Evolutionary conservation across 768 basidiomycete genomes (phyloP).

Genomic region (Gelatoporia subvermispora): DNA sequence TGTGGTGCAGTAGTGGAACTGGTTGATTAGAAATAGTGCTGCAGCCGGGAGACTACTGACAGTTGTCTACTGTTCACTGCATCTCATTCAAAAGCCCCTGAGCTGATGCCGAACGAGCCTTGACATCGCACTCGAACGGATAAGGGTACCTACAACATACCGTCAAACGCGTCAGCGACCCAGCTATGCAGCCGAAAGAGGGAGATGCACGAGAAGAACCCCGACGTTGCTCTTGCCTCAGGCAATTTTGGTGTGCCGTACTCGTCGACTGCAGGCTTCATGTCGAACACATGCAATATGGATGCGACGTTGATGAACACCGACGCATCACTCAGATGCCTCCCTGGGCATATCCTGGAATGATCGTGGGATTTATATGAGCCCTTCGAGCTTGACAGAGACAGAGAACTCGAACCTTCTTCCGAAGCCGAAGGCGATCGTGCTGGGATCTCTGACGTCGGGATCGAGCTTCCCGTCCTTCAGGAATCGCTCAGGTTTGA

Average conservation of each 20-base stretch:
- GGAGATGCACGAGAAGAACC: slow-evolving; percentile 10
- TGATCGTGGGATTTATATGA: neutral
- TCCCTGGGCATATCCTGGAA: slow-evolving; percentile 7
- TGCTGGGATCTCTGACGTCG: neutral
- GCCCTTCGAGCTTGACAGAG: too few species aligned
- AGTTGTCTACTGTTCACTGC: too few species aligned
- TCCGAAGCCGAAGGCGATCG: slow-evolving; percentile 7
- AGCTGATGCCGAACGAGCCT: slow-evolving; percentile 14
- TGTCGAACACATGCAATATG: slow-evolving; percentile 6
- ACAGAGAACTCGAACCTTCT: neutral
- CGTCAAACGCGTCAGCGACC: neutral
- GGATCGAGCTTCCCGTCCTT: slow-evolving; percentile 1
- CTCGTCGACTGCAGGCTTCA: slow-evolving; percentile 2
- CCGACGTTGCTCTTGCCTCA: slow-evolving; percentile 12
- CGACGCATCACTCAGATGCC: neutral
- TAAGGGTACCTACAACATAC: slow-evolving; percentile 6
- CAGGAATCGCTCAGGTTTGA: slow-evolving; percentile 10
- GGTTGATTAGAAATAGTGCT: too few species aligned
- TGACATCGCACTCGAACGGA: slow-evolving; percentile 11
- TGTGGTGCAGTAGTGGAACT: too few species aligned
- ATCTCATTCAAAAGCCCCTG: too few species aligned
- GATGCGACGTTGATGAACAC: slow-evolving; percentile 9
- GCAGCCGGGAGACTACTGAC: too few species aligned
- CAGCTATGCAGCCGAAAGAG: slow-evolving; percentile 14
- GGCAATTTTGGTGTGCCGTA: neutral